These are phyloP conservation scores for Huntiella moniliformis DNA, from an alignment of 2,329 filamentous ascomycete species.

Conservation along the genomic window DNA sequence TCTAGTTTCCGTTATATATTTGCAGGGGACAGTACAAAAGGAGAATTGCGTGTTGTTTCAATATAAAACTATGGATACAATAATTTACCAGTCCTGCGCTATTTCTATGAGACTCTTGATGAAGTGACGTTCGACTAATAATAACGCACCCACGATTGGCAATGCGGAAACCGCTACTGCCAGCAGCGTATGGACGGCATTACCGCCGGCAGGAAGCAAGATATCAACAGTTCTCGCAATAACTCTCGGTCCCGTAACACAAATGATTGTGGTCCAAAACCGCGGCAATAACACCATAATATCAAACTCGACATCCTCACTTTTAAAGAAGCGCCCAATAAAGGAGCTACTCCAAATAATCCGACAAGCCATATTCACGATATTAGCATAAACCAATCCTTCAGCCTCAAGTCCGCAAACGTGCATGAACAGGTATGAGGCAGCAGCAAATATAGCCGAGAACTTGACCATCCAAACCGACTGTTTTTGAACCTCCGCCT, in stretches of 20 bases:
- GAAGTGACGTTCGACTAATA: too few relatives aligned
- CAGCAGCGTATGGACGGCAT: conserved; percentile 19
- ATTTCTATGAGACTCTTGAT: too few relatives aligned
- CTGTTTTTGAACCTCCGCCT: conserved; percentile 56
- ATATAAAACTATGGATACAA: too few relatives aligned
- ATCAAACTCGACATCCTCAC: conserved; percentile 24
- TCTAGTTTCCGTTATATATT: too few relatives aligned
- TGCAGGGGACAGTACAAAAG: too few relatives aligned
- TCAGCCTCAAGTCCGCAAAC: conserved; percentile 51
- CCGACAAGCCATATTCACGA: conserved; percentile 72
- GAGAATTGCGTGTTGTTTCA: too few relatives aligned
- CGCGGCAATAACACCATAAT: conserved; percentile 26
- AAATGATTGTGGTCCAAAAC: conserved; percentile 24
- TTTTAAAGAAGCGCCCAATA: conserved; percentile 43
- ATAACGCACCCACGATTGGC: too few relatives aligned
- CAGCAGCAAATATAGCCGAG: conserved; percentile 53
- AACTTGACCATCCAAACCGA: conserved; percentile 71
- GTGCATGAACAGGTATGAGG: conserved; percentile 58
- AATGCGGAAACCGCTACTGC: conserved; percentile 29
- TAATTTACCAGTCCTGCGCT: too few relatives aligned
- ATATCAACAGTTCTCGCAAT: conserved; percentile 17
- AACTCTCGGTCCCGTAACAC: conserved; percentile 25
- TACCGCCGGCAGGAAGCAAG: neutral
- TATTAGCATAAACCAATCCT: conserved; percentile 73
- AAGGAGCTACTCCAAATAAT: conserved; percentile 67